These are phyloP conservation scores for Puccinia hordei DNA, from an alignment of 1,284 basidiomycete species.

Conservation along the genomic window DNA sequence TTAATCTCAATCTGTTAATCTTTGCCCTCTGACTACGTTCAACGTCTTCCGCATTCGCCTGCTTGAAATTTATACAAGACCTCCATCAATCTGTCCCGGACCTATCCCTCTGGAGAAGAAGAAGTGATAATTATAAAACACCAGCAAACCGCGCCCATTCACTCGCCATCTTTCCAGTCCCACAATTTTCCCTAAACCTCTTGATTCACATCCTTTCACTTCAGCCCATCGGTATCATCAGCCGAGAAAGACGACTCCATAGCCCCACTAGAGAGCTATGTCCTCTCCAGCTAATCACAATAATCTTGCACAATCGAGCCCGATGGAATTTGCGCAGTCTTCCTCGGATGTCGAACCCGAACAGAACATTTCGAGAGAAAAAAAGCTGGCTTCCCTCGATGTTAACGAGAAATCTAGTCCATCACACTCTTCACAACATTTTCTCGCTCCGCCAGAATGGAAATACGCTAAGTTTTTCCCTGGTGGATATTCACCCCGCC, in stretches of 20 bases:
- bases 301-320: not conserved
- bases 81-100: not conserved
- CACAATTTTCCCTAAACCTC: too few species aligned
- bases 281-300: not conserved
- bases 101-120: conserved; percentile 1
- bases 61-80: not conserved
- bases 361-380: not conserved
- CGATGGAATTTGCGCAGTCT: conserved; percentile 10
- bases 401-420: not conserved
- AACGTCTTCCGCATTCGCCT: not conserved
- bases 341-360: conserved; percentile 9
- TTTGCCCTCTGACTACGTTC: not conserved
- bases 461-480: conserved; percentile 47
- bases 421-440: not conserved
- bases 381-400: not conserved
- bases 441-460: conserved; percentile 34
- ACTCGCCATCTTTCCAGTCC: not conserved
- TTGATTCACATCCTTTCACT: too few species aligned
- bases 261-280: not conserved
- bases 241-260: not conserved
- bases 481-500: conserved; percentile 49
- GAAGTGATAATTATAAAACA: too few species aligned
- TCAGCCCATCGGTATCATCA: not conserved
- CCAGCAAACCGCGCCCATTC: not conserved
- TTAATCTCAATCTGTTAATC: conserved; percentile 13